Percentiles rank a stretch among this genome's conserved stretches.
Conservation (phyloP, 75 land plant genomes). For the Picea glauca region DNA sequence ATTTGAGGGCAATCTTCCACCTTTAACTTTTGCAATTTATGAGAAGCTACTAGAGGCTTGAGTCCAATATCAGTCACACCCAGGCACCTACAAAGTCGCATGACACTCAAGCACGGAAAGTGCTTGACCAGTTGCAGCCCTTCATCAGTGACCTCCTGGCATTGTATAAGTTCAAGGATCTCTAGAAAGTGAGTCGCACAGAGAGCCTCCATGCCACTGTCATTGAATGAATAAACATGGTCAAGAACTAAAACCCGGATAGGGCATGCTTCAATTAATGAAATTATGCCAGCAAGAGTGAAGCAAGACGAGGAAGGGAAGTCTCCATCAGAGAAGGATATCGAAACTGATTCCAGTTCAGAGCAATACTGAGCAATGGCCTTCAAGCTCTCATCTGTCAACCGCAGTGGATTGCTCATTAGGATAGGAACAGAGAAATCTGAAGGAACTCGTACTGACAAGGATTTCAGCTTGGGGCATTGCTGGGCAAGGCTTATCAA, state of each 20-base stretch:
- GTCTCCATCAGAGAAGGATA: constrained; percentile 58
- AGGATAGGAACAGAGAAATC: constrained; percentile 39
- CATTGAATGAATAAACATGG: constrained; percentile 58
- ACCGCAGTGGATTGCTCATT: constrained; percentile 29
- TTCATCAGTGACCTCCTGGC: constrained; percentile 68
- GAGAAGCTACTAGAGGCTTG: constrained; percentile 42
- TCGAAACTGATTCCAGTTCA: constrained; percentile 42
- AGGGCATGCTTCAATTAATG: constrained; percentile 49
- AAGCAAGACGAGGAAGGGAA: constrained; percentile 56
- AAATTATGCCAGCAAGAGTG: constrained; percentile 40
- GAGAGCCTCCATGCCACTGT: constrained; percentile 70
- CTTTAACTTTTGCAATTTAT: constrained; percentile 40
- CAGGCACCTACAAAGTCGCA: constrained; percentile 51
- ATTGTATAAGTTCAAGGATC: constrained; percentile 48
- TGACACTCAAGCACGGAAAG: constrained; percentile 27
- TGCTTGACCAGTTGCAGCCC: constrained; percentile 45
- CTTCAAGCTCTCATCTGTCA: constrained; percentile 56
- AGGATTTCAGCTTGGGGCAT: constrained; percentile 44
- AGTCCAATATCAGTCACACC: constrained; percentile 72
- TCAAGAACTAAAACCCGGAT: constrained; percentile 42
- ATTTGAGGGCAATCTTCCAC: constrained; percentile 77
- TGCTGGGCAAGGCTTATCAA: constrained; percentile 35
- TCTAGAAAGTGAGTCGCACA: constrained; percentile 42
- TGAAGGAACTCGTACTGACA: constrained; percentile 60
- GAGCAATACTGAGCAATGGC: constrained; percentile 52